A percentile compares a stretch with the other conserved stretches of the same genome.
Evolutionary conservation across 148 eudicot genomes (phyloP).

Genomic region (Silene uniflora): DNA sequence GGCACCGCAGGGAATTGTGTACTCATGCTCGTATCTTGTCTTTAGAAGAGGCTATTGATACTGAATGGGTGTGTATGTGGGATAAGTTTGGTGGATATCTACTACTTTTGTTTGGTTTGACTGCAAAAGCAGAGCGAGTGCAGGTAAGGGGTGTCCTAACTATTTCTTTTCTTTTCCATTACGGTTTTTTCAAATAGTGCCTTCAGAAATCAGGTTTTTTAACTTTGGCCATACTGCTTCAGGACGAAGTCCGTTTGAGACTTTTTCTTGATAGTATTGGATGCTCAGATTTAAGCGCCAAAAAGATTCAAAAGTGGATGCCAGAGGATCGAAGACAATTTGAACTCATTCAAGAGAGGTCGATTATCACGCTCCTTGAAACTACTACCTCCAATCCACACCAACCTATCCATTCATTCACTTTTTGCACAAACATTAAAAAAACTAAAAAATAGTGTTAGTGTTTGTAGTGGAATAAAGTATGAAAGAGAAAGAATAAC

Average conservation of each 20-base stretch:
- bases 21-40: conserved; percentile 98
- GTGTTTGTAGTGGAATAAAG: too few relatives aligned
- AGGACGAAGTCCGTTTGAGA: conserved; percentile 98
- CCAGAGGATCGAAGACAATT: conserved; percentile 98
- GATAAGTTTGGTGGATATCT: conserved; percentile 99
- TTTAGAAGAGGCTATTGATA: conserved; percentile 97
- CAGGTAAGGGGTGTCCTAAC: conserved; percentile 49
- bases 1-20: conserved; percentile 83
- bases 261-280: conserved; percentile 99
- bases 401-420: too few relatives aligned
- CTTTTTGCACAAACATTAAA: too few relatives aligned
- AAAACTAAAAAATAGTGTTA: too few relatives aligned
- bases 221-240: conserved; percentile 27
- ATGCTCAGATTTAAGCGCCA: conserved; percentile 93
- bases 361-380: conserved; percentile 16
- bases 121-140: conserved; percentile 96
- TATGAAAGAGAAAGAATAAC: too few relatives aligned
- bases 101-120: conserved; percentile 92
- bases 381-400: too few relatives aligned
- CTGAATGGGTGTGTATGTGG: conserved; percentile 99
- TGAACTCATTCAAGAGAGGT: conserved; percentile 99
- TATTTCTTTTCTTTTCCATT: conserved; percentile 1
- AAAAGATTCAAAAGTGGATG: conserved; percentile 95
- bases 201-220: neutral
- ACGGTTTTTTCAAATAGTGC: neutral